Conservation (phyloP, 352 stramenopile species). For the Phytophthora ramorum region DNA sequence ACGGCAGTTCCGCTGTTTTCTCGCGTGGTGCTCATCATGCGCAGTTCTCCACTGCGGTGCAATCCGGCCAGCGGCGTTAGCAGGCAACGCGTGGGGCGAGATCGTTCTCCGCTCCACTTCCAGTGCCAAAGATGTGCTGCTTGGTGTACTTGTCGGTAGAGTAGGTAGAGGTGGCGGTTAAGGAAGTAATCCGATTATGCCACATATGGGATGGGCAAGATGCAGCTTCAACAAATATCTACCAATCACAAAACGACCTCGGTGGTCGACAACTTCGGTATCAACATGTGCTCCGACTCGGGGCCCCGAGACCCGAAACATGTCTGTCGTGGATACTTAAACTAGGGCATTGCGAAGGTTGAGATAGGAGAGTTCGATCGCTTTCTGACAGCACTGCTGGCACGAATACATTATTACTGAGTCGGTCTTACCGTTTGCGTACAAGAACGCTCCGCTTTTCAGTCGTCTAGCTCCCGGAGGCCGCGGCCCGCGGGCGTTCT, state of each 20-base stretch:
- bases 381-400: too few relatives aligned
- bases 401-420: too few relatives aligned
- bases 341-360: too few relatives aligned
- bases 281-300: too few relatives aligned
- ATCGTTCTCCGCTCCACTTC: not conserved
- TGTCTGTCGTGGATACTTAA: too few relatives aligned
- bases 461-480: conserved; percentile 77
- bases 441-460: too few relatives aligned
- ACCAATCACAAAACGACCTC: not conserved
- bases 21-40: conserved; percentile 6
- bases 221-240: conserved; percentile 5
- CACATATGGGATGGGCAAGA: not conserved
- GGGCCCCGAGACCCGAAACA: too few relatives aligned
- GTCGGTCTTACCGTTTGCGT: too few relatives aligned
- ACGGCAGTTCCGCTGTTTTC: not conserved
- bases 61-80: not conserved
- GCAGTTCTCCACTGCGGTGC: not conserved
- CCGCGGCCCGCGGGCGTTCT: conserved; percentile 83
- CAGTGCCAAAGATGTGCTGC: conserved; percentile 24
- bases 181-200: conserved; percentile 20
- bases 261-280: not conserved
- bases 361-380: too few relatives aligned
- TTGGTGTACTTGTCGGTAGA: conserved; percentile 19
- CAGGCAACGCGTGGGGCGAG: not conserved
- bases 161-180: conserved; percentile 9